A percentile compares a stretch with the other conserved stretches of the same genome.
Evolutionary conservation across 1,139 yeast genomes (phyloP).

Genomic region (Pneumocystis canis): DNA sequence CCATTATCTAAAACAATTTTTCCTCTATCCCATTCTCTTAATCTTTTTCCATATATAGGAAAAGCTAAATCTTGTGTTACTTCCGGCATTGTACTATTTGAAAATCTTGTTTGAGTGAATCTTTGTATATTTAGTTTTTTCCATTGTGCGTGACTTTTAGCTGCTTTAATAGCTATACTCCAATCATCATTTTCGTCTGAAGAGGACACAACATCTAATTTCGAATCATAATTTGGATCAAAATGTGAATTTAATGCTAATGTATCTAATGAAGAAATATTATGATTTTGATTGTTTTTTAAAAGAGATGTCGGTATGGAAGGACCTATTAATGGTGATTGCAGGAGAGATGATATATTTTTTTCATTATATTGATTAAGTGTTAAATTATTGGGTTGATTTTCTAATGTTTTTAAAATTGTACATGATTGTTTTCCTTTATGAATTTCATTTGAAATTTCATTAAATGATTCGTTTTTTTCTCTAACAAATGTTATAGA

Average conservation of each 20-base stretch:
- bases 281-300: background rate
- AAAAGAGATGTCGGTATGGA: background rate
- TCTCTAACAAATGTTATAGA: background rate
- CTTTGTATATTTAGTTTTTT: background rate
- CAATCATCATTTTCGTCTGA: background rate
- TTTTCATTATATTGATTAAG: background rate
- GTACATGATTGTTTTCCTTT: background rate
- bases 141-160: background rate
- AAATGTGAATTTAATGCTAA: background rate
- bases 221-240: background rate
- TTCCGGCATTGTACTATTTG: background rate
- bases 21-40: background rate
- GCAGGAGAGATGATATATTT: background rate
- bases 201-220: background rate
- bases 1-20: background rate
- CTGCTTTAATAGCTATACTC: background rate
- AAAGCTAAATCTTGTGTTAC: background rate
- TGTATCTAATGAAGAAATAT: background rate
- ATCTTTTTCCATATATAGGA: background rate
- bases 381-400: background rate
- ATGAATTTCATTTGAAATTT: background rate
- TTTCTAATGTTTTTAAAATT: background rate
- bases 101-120: background rate
- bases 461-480: background rate
- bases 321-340: background rate